Percentiles rank a stretch among this genome's conserved stretches.
Conservation (phyloP, 768 basidiomycete species). For the Collybiopsis confluens region DNA sequence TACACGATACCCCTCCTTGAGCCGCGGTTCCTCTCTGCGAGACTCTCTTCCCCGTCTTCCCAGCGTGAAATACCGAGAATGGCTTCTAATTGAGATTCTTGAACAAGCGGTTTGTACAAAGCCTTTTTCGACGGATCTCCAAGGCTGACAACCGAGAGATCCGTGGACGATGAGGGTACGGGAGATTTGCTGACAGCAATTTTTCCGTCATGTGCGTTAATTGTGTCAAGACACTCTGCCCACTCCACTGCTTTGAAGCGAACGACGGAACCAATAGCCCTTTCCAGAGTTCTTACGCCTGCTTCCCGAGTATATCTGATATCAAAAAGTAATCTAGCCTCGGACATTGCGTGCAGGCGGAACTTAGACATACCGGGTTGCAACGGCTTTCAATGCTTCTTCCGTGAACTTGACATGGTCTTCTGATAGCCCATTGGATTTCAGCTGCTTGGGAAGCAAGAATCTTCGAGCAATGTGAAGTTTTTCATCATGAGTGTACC, state of each 20-base stretch:
- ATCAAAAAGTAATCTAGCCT: neutral
- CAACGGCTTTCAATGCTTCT: slow-evolving; percentile 64
- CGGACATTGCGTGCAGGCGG: neutral
- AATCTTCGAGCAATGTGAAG: slow-evolving; percentile 83
- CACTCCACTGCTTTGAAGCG: slow-evolving; percentile 90
- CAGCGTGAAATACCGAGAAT: slow-evolving; percentile 79
- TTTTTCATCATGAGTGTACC: slow-evolving; percentile 90
- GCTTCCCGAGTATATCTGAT: slow-evolving; percentile 77
- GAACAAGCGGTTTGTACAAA: slow-evolving; percentile 56
- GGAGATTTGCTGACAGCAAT: slow-evolving; percentile 6
- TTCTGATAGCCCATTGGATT: slow-evolving; percentile 66
- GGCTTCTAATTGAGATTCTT: slow-evolving; percentile 69
- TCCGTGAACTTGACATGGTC: slow-evolving; percentile 64
- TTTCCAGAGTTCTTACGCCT: slow-evolving; percentile 87
- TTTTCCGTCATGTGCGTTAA: slow-evolving; percentile 19
- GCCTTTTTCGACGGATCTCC: slow-evolving; percentile 18
- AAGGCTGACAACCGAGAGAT: slow-evolving; percentile 17
- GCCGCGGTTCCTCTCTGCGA: slow-evolving; percentile 54
- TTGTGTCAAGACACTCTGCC: slow-evolving; percentile 59
- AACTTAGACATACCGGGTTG: slow-evolving; percentile 37
- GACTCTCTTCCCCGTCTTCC: slow-evolving; percentile 65
- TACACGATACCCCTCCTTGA: slow-evolving; percentile 70
- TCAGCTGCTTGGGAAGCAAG: slow-evolving; percentile 84
- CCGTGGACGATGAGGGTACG: slow-evolving; percentile 8
- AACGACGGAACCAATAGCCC: slow-evolving; percentile 85